These are phyloP conservation scores for Salvia hispanica DNA, from an alignment of 257 asterid genomes.

Conservation along the genomic window DNA sequence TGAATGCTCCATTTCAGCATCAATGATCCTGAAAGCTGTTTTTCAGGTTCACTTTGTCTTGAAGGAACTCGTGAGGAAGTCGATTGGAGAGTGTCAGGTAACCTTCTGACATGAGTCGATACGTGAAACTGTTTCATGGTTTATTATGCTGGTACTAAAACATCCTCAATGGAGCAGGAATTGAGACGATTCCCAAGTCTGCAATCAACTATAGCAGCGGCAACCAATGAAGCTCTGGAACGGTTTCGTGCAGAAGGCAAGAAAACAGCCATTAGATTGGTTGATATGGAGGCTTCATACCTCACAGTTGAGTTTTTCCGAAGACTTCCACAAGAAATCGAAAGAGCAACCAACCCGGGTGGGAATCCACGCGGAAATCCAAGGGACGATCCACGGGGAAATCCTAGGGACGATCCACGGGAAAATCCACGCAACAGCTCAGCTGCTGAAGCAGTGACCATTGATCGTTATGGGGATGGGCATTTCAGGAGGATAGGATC, in stretches of 20 bases:
- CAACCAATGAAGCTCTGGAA: conserved; percentile 77
- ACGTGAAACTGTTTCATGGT: conserved; percentile 1
- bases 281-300: conserved; percentile 87
- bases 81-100: conserved; percentile 90
- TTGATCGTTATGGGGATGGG: conserved; percentile 69
- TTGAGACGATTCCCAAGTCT: conserved; percentile 82
- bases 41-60: conserved; percentile 82
- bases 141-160: conserved; percentile 11
- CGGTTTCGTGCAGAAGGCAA: conserved; percentile 81
- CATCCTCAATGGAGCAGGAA: conserved; percentile 48
- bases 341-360: conserved; percentile 56
- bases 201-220: conserved; percentile 78
- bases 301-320: conserved; percentile 90
- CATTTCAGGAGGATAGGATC: conserved; percentile 92
- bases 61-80: conserved; percentile 90
- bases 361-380: conserved; percentile 41
- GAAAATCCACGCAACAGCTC: conserved; percentile 41
- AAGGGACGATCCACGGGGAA: conserved; percentile 21
- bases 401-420: conserved; percentile 21
- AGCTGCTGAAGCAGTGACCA: conserved; percentile 40
- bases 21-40: conserved; percentile 29
- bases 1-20: conserved; percentile 15
- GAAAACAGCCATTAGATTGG: conserved; percentile 75
- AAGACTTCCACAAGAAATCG: conserved; percentile 85
- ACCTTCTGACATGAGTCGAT: conserved; percentile 22